Evolutionary conservation across 129 eudicot species (phyloP).

Genomic region (Centaurea solstitialis): DNA sequence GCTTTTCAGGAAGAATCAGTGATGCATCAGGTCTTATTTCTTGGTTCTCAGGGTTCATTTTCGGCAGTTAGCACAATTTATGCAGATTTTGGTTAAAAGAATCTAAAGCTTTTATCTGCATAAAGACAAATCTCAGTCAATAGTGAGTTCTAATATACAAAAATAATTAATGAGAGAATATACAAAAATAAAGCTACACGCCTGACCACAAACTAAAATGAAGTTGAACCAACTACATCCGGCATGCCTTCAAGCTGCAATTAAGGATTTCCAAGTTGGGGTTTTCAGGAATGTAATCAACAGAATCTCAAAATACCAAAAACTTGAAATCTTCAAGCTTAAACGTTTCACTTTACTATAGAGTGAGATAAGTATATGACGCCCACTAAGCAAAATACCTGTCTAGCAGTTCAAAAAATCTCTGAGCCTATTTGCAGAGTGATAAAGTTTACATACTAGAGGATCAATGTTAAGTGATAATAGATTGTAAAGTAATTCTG

Average conservation of each 20-base stretch:
- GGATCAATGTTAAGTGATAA: not conserved
- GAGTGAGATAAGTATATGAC: not conserved
- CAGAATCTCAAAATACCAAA: not conserved
- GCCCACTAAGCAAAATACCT: not conserved
- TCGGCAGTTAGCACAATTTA: constrained; percentile 13
- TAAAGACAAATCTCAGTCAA: not conserved
- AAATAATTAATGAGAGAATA: not conserved
- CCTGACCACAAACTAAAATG: not conserved
- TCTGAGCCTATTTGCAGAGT: not conserved
- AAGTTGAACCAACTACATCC: not conserved
- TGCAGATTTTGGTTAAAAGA: constrained; percentile 1
- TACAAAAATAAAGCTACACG: constrained; percentile 1
- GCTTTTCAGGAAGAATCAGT: constrained; percentile 44
- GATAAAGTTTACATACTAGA: not conserved
- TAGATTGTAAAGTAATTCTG: not conserved
- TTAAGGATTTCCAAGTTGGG: not conserved
- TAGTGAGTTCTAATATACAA: not conserved
- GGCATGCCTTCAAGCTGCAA: not conserved
- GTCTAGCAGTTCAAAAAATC: not conserved
- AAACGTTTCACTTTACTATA: too few relatives aligned
- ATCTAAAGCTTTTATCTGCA: constrained; percentile 18
- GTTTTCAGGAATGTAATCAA: not conserved
- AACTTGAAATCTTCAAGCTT: not conserved
- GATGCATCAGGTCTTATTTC: constrained; percentile 39
- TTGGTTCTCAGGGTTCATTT: constrained; percentile 56